Evolutionary conservation across 257 asterid genomes (phyloP).

Genomic region (Cordia subcordata): DNA sequence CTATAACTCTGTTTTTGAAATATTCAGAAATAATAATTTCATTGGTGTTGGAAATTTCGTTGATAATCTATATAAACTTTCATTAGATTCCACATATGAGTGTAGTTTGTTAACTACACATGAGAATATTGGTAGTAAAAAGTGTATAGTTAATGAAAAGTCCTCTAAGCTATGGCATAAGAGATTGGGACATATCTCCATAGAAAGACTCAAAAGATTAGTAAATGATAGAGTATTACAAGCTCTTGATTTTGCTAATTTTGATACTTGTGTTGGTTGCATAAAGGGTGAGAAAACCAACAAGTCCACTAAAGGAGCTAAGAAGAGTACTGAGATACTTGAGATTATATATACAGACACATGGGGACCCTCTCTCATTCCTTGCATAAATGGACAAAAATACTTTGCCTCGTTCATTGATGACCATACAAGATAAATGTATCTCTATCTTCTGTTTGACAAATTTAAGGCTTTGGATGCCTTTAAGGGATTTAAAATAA

Average conservation of each 20-base stretch:
- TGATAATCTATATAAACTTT: background rate
- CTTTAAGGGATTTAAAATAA: conserved; percentile 4
- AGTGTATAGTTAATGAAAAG: background rate
- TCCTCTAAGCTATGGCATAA: background rate
- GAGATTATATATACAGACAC: background rate
- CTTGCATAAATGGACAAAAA: background rate
- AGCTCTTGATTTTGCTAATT: background rate
- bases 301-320: background rate
- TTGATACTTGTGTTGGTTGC: too few species aligned
- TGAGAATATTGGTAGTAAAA: background rate
- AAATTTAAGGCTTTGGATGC: conserved; percentile 1
- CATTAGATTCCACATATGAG: background rate
- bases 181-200: conserved; percentile 7
- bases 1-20: too few species aligned
- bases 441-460: conserved; percentile 9
- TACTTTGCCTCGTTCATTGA: conserved; percentile 9
- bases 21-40: too few species aligned
- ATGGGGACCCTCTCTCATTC: background rate
- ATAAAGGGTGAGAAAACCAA: background rate
- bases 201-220: conserved; percentile 2
- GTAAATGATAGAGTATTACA: background rate
- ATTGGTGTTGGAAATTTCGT: background rate
- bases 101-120: background rate
- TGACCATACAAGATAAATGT: conserved; percentile 8
- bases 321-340: background rate